Percentiles rank a stretch among this genome's conserved stretches.
Conservation (phyloP, 257 asterid species). For the Ehretia macrophylla region DNA sequence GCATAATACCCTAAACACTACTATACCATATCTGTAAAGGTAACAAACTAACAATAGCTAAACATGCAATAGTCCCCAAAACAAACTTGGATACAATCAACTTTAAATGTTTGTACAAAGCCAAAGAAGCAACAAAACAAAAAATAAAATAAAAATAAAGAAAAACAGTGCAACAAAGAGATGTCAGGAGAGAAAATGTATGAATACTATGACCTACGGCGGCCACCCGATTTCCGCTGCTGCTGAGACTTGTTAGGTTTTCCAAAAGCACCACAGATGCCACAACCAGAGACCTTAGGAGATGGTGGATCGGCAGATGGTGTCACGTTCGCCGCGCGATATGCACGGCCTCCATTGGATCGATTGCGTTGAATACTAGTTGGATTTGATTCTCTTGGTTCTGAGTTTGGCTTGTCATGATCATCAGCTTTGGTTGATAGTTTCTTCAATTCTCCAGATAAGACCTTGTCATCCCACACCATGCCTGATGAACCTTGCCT, state of each 20-base stretch:
- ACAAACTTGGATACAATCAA: too few species aligned
- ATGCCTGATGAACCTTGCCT: constrained; percentile 52
- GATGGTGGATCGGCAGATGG: constrained; percentile 45
- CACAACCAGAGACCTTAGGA: constrained; percentile 40
- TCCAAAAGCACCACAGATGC: constrained; percentile 33
- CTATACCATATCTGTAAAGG: too few species aligned
- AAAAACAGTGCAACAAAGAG: too few species aligned
- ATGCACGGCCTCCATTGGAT: constrained; percentile 7
- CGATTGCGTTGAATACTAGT: background rate
- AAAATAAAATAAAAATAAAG: too few species aligned
- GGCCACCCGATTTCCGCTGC: constrained; percentile 14
- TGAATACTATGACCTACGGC: constrained; percentile 17
- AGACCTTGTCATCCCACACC: constrained; percentile 40
- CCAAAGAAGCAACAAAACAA: too few species aligned
- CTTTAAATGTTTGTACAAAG: too few species aligned
- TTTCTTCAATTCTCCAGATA: constrained; percentile 34
- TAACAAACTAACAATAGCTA: too few species aligned
- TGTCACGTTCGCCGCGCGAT: constrained; percentile 11
- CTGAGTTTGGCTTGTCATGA: constrained; percentile 2
- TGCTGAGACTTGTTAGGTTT: constrained; percentile 21
- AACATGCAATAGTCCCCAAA: too few species aligned
- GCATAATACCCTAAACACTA: too few species aligned
- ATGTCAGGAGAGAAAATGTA: too few species aligned
- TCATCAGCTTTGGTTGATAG: constrained; percentile 15
- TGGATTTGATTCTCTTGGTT: constrained; percentile 9